A percentile compares a stretch with the other conserved stretches of the same genome.
These are phyloP conservation scores for Phytophthora nicotianae DNA, from an alignment of 352 stramenopile species.

Conservation along the genomic window DNA sequence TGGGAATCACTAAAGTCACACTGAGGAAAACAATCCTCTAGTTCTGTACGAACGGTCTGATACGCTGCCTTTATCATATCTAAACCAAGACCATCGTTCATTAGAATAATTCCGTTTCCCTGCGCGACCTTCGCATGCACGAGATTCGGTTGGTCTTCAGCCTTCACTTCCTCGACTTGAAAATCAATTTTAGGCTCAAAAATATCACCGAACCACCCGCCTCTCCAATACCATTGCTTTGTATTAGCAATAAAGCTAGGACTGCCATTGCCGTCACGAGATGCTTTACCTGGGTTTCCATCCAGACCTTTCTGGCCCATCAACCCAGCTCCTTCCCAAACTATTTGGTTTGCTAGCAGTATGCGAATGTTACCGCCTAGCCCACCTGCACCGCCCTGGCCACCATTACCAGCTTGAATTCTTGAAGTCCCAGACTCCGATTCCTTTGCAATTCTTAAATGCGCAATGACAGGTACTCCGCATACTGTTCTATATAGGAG, in stretches of 20 bases:
- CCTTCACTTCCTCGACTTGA: neutral
- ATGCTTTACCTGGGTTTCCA: slow-evolving; percentile 5
- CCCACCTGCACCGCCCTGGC: slow-evolving; percentile 15
- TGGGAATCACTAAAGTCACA: too few species aligned
- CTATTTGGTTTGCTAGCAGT: neutral
- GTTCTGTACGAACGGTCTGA: neutral
- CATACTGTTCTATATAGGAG: neutral
- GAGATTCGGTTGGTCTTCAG: neutral
- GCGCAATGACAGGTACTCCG: slow-evolving; percentile 3
- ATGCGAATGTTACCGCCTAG: slow-evolving; percentile 11
- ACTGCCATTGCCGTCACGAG: slow-evolving; percentile 16
- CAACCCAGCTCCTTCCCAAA: slow-evolving; percentile 4
- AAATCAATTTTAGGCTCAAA: neutral
- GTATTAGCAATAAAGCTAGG: slow-evolving; percentile 10
- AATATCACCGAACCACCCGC: neutral
- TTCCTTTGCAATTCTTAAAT: neutral
- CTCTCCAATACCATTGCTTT: slow-evolving; percentile 24
- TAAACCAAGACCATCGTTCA: slow-evolving; percentile 4
- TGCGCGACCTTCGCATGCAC: neutral
- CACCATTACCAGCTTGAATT: slow-evolving; percentile 10
- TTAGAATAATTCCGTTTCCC: neutral
- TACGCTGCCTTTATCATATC: slow-evolving; percentile 12
- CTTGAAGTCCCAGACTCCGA: slow-evolving; percentile 3
- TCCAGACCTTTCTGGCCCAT: neutral
- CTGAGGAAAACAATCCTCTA: too few species aligned